These are phyloP conservation scores for Candida sp. DNA, from an alignment of 1,139 yeast species.

Conservation along the genomic window DNA sequence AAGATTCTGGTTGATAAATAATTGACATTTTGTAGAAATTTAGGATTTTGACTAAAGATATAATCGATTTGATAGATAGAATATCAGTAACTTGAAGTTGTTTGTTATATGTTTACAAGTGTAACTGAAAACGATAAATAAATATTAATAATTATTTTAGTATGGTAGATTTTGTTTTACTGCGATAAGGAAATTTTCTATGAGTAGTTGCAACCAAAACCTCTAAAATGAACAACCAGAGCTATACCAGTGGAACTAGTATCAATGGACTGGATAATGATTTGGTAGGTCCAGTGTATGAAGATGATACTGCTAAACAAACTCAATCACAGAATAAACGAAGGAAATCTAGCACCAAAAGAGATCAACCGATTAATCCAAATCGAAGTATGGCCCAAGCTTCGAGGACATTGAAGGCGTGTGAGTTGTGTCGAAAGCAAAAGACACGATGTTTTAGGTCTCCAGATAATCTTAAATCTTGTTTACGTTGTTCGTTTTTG, in stretches of 20 bases:
- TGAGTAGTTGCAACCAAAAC: not conserved
- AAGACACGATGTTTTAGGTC: slow-evolving; percentile 62
- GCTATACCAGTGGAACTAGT: not conserved
- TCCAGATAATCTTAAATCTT: slow-evolving; percentile 39
- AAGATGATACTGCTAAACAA: not conserved
- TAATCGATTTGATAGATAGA: too few species aligned
- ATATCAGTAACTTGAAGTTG: too few species aligned
- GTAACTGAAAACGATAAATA: too few species aligned
- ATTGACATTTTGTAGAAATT: too few species aligned
- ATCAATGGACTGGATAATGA: not conserved
- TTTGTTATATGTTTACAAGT: too few species aligned
- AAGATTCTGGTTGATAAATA: too few species aligned
- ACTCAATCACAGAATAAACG: not conserved
- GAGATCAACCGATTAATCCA: slow-evolving; percentile 3
- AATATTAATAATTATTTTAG: not conserved
- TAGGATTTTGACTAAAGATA: too few species aligned
- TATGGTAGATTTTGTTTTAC: not conserved
- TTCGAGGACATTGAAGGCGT: slow-evolving; percentile 54
- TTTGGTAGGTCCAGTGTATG: not conserved
- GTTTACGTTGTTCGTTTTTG: slow-evolving; percentile 55
- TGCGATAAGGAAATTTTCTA: not conserved
- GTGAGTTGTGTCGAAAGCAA: slow-evolving; percentile 56
- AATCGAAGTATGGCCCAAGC: slow-evolving; percentile 27
- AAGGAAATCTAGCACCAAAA: not conserved
- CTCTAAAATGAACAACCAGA: not conserved